Conservation (phyloP, 331 rosid species). For the Malus hybrid region DNA sequence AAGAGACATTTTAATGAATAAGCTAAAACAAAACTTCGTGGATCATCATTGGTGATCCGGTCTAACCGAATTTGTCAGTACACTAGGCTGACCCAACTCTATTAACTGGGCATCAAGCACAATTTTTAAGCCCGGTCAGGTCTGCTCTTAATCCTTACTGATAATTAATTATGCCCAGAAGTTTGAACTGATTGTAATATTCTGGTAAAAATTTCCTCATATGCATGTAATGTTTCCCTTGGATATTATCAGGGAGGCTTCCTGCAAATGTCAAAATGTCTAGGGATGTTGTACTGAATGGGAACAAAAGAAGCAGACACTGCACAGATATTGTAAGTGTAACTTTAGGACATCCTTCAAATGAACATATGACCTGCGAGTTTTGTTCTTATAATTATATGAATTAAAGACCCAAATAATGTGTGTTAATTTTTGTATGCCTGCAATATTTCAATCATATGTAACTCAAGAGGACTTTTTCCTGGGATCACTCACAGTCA, state of each 20-base stretch:
- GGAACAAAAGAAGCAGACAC: constrained; percentile 6
- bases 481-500: constrained; percentile 15
- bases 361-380: neutral
- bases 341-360: neutral
- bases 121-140: neutral
- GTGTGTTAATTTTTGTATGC: neutral
- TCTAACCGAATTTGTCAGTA: neutral
- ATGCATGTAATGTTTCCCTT: neutral
- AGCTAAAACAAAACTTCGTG: neutral
- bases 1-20: too few species aligned
- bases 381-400: too few species aligned
- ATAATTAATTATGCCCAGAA: neutral
- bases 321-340: constrained; percentile 4
- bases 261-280: constrained; percentile 2
- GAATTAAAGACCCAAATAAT: neutral
- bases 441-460: constrained; percentile 9
- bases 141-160: neutral
- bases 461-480: constrained; percentile 17
- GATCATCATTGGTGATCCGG: neutral
- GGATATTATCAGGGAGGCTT: constrained; percentile 8
- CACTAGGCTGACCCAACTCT: neutral
- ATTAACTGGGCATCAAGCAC: neutral
- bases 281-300: constrained; percentile 6
- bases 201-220: neutral
- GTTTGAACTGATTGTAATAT: neutral